Base-by-base conservation (phyloP, 495 filamentous ascomycete species). In the Penicillium silybi region DNA sequence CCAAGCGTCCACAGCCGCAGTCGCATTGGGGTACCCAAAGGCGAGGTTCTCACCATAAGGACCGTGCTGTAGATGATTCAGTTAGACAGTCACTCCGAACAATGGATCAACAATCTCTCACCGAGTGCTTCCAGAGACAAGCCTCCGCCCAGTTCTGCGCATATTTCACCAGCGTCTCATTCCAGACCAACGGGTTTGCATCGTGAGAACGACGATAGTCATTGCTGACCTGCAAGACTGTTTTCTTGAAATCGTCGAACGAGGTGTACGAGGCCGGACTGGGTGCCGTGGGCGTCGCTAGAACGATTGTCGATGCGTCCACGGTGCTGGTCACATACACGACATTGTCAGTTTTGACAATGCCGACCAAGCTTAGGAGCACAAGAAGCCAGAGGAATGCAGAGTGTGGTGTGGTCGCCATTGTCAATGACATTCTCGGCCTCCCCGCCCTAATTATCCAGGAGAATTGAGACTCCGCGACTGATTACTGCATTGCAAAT, bases 1-100 rank as follows among this genome's bases (percentile, higher is more conserved):
- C 88, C 88, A 93, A 18, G 73, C 79, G 34, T 79, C 78, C 20
- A 92, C 76, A 15, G 83, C 76, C 6, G 78, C 63, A 0, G 78
- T 75, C 1, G 77, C 77, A 63, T 84, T 83, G 0, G 72, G 48
- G 67, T 82, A 92, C 13, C 85, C 86, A 25, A 82, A 70, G 3
- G 88, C 87, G 2, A 92, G 74, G 66, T 93, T 93, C 65, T 93
- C 89, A 62, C 89, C 89, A 59, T 84, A 82, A 2, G 84, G 82
- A 0, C 87, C 84, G 51, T 73, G 69, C 72, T 86, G 68, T 10
- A 8, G 16, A 23, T 23, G 26, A 3, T 13, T 16, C 17, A 7
- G n/a, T 63, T 56, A 55, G 46, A 49, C n/a, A 19, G 7, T 9
- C 16, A 38, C 15, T 13, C n/a, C n/a, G 43, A 32, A 18, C 17